Evolutionary conservation across 768 basidiomycete species (phyloP), one percentile per base, ranked within the genome.

Genomic region (Hemileccinum rubropunctum): DNA sequence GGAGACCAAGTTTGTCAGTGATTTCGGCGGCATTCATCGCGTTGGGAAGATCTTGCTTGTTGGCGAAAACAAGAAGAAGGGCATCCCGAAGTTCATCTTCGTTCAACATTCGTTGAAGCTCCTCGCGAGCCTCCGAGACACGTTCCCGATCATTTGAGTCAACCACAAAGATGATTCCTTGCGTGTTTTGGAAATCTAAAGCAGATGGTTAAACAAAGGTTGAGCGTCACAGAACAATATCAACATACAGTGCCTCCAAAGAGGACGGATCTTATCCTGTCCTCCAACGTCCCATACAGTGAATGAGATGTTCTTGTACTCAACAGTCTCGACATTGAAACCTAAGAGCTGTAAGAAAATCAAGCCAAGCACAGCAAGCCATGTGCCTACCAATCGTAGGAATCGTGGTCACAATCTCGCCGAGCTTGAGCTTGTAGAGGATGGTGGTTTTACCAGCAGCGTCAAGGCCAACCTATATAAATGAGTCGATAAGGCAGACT

Each of bases 231-330:
- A 21, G 23, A 40, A n/a, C 20, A 14, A 32, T 9, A 17, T 58
- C 40, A 47, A 84, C 93, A 67, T 66, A 97, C 97, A 99, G 79
- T 99, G 97, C 84, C 95, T 92, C 97, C 97, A 99, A 62, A 98
- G 84, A 61, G 95, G 95, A 64, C 95, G 86, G 73, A 98, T 98
- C 86, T 98, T 99, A 77, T 99, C 95, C 77, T 99, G 95, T 64
- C 95, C 97, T 83, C 97, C 97, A 57, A 99, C 97, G 76, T 99
- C 97, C 97, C 97, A 98, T 40, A 98, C 97, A 20, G 95, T 99
- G 84, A 99, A 99, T 21, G 94, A 97, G 59, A 98, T 98, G 80
- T 98, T 99, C 83, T 98, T 98, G 78, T 99, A 98, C 73, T 98
- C 95, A 60, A 99, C 97, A 54, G 97, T 98, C 81, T 99, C 97